Evolutionary conservation across 371 early-diverging fungal species (phyloP), one percentile per base, ranked within the genome.

Genomic region (Mortierella sp.): DNA sequence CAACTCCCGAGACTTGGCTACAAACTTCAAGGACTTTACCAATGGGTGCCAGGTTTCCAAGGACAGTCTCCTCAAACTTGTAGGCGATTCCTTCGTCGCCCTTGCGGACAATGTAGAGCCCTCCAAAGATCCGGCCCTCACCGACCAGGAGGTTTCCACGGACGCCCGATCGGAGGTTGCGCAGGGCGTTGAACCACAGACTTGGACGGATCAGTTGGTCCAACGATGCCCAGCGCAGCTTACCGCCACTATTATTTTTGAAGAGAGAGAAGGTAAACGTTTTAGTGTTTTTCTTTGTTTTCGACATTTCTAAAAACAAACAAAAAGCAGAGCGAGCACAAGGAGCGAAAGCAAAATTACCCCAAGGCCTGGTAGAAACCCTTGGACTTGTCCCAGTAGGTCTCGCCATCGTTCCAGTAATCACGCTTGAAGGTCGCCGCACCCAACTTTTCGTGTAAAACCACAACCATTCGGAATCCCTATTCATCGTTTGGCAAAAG

Each of bases 331-430:
- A 48, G 26, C n/a, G n/a, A n/a, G n/a, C n/a, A n/a, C n/a, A 29
- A 22, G 11, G 26, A 43, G 24, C 40, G 11, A 37, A 6, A 9
- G 26, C n/a, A 0, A 2, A 19, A 52, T 68, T 63, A 79, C 76
- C 85, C 83, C 16, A 87, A 66, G 31, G 86, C 84, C 44, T 74
- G 79, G 82, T 86, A 87, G 70, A 88, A 85, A 2, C 74, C 86
- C 48, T 84, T 79, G 31, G 79, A 50, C 26, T 70, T 71, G 72
- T 88, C 88, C 44, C 78, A 77, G 64, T 77, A 87, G 13, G 79
- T 65, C 64, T 73, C 79, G 13, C 79, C 68, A 29, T 80, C 84
- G 13, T 78, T 74, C 88, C 88, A 88, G 71, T 64, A 87, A 13
- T 79, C 83, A 0, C 52, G 68, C 40, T 77, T 66, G 68, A 88